Evolutionary conservation across 441 rosid species (phyloP).

Genomic region (Metrosideros polymorpha): DNA sequence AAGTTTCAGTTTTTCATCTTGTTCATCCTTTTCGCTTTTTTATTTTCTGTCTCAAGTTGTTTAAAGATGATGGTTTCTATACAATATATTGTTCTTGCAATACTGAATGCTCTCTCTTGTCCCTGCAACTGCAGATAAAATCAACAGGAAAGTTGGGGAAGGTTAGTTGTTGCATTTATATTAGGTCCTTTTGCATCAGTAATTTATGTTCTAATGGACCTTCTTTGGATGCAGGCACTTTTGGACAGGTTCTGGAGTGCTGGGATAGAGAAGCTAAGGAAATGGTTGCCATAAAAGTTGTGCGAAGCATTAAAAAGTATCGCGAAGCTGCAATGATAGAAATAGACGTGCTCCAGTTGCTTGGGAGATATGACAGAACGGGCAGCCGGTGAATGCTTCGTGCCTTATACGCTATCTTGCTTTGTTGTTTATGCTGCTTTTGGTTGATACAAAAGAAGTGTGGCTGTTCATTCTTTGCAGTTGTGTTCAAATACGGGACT

Average conservation of each 20-base stretch:
- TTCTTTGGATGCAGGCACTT: conserved; percentile 48
- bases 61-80: neutral
- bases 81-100: neutral
- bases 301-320: conserved; percentile 72
- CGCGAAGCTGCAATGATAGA: conserved; percentile 96
- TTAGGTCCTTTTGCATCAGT: neutral
- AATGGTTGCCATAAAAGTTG: conserved; percentile 79
- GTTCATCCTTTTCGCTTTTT: neutral
- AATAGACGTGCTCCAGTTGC: conserved; percentile 72
- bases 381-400: conserved; percentile 60
- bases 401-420: neutral
- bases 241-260: conserved; percentile 94
- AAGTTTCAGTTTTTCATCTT: neutral
- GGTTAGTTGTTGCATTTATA: conserved; percentile 33
- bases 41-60: neutral
- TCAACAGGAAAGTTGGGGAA: conserved; percentile 92
- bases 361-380: conserved; percentile 66
- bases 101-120: conserved; percentile 3
- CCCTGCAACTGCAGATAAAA: conserved; percentile 48
- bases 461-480: conserved; percentile 79
- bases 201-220: neutral
- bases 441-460: neutral
- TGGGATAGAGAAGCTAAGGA: conserved; percentile 65
- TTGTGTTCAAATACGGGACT: conserved; percentile 98
- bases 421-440: conserved; percentile 2